phyloP scores from a whole-genome alignment of 2,329 filamentous ascomycete species.

The Fusarium algeriense region DNA sequence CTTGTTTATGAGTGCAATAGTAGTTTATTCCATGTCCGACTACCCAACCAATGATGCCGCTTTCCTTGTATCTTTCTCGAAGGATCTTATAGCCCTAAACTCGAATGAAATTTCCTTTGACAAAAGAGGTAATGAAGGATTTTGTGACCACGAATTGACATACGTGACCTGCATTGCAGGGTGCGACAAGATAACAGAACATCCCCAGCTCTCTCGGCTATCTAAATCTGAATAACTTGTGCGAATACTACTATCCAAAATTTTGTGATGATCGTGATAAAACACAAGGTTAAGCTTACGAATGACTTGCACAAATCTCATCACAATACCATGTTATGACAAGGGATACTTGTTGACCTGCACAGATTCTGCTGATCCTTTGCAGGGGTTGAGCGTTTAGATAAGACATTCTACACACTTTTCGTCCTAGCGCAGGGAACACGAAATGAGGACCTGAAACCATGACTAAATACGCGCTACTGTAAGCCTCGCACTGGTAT shows the following conservation, averaged over 20 bases:
- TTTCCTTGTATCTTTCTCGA: background rate
- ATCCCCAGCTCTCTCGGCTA: background rate
- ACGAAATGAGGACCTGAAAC: constrained; percentile 7
- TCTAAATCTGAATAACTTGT: background rate
- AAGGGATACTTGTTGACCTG: background rate
- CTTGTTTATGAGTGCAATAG: background rate
- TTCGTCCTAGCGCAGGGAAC: constrained; percentile 11
- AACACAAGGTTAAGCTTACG: background rate
- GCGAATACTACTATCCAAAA: background rate
- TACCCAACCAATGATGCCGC: background rate
- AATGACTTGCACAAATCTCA: background rate
- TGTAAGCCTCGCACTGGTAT: constrained; percentile 5
- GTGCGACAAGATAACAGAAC: background rate
- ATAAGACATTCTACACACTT: constrained; percentile 6
- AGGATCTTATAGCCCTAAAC: accelerated
- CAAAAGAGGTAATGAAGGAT: background rate
- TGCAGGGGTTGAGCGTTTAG: background rate
- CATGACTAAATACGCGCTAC: constrained; percentile 4
- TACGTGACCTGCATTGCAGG: too few relatives aligned
- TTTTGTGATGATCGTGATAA: background rate
- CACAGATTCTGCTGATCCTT: background rate
- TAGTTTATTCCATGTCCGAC: background rate
- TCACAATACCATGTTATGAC: background rate
- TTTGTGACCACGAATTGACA: accelerated
- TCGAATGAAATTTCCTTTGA: accelerated